Conservation (phyloP, 257 asterid genomes). For the Euphrasia confusa region DNA sequence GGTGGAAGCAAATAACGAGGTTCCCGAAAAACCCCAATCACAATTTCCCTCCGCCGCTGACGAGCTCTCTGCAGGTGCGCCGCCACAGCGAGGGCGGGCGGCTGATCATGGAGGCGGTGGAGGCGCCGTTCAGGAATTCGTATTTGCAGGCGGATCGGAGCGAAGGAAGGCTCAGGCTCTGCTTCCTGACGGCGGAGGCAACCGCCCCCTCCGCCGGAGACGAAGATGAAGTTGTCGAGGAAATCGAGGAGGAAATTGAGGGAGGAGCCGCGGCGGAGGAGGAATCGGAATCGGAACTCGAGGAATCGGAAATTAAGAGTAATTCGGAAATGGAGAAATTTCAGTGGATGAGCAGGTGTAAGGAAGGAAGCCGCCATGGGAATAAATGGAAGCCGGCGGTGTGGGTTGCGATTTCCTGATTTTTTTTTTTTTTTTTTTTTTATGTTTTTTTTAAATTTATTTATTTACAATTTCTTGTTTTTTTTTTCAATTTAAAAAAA, state of each 20-base stretch:
- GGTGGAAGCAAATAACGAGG: not conserved
- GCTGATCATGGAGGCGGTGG: conserved; percentile 64
- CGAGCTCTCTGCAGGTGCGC: conserved; percentile 51
- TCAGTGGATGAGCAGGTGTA: conserved; percentile 51
- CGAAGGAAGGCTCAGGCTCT: conserved; percentile 68
- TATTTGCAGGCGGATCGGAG: conserved; percentile 64
- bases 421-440: not conserved
- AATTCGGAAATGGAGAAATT: conserved; percentile 43
- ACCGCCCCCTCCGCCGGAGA: conserved; percentile 19
- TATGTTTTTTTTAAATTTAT: not conserved
- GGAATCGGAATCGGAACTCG: conserved; percentile 20
- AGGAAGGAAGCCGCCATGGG: conserved; percentile 31
- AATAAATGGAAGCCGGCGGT: conserved; percentile 51
- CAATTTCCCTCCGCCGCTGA: conserved; percentile 83
- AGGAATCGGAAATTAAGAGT: conserved; percentile 29
- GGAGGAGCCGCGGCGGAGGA: conserved; percentile 16
- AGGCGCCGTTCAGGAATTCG: conserved; percentile 42
- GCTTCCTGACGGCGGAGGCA: conserved; percentile 27
- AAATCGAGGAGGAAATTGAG: too few species aligned
- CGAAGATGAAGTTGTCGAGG: not conserved
- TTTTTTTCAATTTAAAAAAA: not conserved
- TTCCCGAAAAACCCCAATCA: conserved; percentile 1
- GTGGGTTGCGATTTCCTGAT: conserved; percentile 56
- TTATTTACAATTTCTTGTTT: not conserved
- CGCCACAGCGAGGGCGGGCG: conserved; percentile 64